Base-by-base conservation (phyloP, 139 green algal genomes). In the Volvox reticuliferus region DNA sequence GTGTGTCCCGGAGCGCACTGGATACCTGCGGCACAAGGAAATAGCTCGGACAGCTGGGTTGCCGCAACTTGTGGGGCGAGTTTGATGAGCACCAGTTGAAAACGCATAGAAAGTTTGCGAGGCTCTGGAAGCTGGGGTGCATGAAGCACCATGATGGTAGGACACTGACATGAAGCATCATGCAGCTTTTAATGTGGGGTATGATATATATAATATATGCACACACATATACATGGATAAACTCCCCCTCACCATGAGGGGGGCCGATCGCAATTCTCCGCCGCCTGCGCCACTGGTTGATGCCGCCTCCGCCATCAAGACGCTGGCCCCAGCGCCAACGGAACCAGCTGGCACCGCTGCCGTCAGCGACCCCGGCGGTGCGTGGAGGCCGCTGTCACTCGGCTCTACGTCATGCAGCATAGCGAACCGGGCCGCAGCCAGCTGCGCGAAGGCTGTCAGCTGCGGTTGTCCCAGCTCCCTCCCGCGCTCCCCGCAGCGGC, bases 401-500 rank as follows among this genome's bases (percentile, higher is more conserved):
- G 88, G 62, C 77, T 91, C 80, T 69, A 93, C 81, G n/a, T 84
- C 89, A 90, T 96, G 92, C 88, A 93, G 76, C 82, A 97, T 81
- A 18, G 88, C 65, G 68, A 95, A 94, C 30, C 92, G 62, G 17
- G 95, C 94, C 26, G 96, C 83, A 16, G 90, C 88, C 79, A 97
- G 92, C 14, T 85, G 91, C 19, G 92, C 91, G 67, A 92, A 96
- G 19, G 89, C 93, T 35, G 85, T 88, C 33, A 97, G 92, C 89
- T 97, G 94, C 3, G 95, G 95, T 75, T 94, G 62, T 28, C 90
- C 84, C 73, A 95, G 91, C 89, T 97, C 93, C 75, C 93, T 33
- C 1, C 79, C 89, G 12, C 92, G 87, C 84, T 91, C 88, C 24
- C 89, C 82, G 65, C 89, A 93, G 91, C 89, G 85, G 9, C 87